A percentile compares a stretch with the other conserved stretches of the same genome.
phyloP scores from a whole-genome alignment of 129 eudicot species.

The Dittrichia graveolens region DNA sequence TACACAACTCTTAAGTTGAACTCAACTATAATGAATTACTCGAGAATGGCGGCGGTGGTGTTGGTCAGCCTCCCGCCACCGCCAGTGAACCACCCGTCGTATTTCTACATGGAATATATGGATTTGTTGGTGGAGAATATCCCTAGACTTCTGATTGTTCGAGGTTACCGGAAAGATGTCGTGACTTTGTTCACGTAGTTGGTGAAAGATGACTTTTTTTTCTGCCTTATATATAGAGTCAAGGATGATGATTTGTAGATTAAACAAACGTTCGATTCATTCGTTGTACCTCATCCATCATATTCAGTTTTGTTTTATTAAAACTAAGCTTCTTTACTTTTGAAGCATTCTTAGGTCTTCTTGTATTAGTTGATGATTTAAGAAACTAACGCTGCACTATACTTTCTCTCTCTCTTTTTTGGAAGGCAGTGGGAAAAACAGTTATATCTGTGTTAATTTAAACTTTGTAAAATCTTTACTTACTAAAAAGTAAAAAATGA shows the following conservation, averaged over 20 bases:
- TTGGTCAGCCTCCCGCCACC: slow-evolving; percentile 97
- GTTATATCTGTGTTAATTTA: no score
- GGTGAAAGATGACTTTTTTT: background rate
- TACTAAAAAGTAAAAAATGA: no score
- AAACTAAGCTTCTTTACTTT: slow-evolving; percentile 23
- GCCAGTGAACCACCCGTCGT: slow-evolving; percentile 81
- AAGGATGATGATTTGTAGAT: slow-evolving; percentile 34
- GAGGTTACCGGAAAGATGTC: slow-evolving; percentile 93
- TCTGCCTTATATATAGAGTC: slow-evolving; percentile 23
- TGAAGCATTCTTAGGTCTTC: slow-evolving; percentile 10
- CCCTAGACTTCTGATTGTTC: slow-evolving; percentile 90
- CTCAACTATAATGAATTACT: slow-evolving; percentile 72
- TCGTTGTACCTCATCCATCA: slow-evolving; percentile 38
- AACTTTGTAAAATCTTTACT: no score
- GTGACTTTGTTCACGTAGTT: slow-evolving; percentile 94
- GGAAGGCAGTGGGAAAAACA: no score
- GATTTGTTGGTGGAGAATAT: slow-evolving; percentile 95
- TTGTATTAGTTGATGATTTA: background rate
- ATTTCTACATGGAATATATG: slow-evolving; percentile 97
- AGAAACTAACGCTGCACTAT: no score
- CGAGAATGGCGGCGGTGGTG: slow-evolving; percentile 98
- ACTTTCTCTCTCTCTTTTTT: no score
- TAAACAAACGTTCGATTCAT: slow-evolving; percentile 44
- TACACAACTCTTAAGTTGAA: slow-evolving; percentile 84
- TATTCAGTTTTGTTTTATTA: slow-evolving; percentile 38